Base-by-base conservation (phyloP, 208 protist species). In the Phytomonas sp. region DNA sequence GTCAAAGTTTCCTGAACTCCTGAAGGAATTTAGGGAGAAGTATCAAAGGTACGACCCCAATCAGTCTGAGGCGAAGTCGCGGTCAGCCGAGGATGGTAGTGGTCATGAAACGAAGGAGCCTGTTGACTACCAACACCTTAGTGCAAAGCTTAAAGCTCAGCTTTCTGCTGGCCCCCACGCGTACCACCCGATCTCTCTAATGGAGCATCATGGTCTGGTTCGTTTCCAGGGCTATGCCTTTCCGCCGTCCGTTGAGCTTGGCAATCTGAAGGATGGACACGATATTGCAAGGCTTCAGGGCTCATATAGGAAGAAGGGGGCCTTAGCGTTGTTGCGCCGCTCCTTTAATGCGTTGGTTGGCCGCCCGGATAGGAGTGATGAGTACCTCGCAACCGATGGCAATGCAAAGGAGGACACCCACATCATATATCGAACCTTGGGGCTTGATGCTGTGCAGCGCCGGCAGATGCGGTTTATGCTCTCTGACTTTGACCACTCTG, bases 161-260 rank as follows among this genome's bases (percentile, higher is more conserved):
- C 77, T 95, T 9, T 61, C 70, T 29, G 74, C 76, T 17, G 90
- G 90, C 1, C 85, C 85, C n/a, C 84, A 79, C 17, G 87, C 80
- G 11, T 95, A 91, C 69, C 80, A 92, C 59, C 90, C 83, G 29
- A 69, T 92, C 43, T 83, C 80, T 26, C 74, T 92, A 8, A 89
- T 95, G 81, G 87, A 95, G 77, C 85, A 90, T 66, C 76, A 89
- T 7, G 90, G 87, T 60, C 67, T 93, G 33, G 82, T 89, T 80
- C 84, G 85, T 15, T 92, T 85, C 75, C 80, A 95, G 70, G 90
- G 88, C 8, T 96, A 96, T 62, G 88, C 86, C 36, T 96, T 96
- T 36, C 86, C 91, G 23, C 91, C 91, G 20, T 87, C 82, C 20
- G 75, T 67, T 36, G 83, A 92, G 69, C 76, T 96, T 6, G 91